Percentiles rank a stretch among this genome's conserved stretches.
phyloP scores from a whole-genome alignment of 169 alveolate species.

The Plasmodium gonderi region DNA sequence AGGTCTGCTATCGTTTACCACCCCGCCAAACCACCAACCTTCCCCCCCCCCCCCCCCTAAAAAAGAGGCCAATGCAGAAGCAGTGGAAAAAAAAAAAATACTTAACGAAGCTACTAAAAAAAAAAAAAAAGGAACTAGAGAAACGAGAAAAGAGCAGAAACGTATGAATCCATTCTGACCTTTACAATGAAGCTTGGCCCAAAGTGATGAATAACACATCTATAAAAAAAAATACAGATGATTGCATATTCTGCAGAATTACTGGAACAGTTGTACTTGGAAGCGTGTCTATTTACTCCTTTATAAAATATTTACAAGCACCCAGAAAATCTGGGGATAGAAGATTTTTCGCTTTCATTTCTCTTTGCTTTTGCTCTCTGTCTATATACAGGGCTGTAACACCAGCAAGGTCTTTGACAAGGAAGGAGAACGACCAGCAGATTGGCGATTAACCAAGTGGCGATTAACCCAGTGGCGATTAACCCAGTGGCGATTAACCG shows the following conservation, averaged over 20 bases:
- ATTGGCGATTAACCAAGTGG: background rate
- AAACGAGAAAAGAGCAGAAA: background rate
- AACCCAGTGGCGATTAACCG: background rate
- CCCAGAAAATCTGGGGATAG: slow-evolving; percentile 24
- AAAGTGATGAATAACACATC: slow-evolving; percentile 11
- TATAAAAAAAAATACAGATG: slow-evolving; percentile 9
- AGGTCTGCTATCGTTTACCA: too few species aligned
- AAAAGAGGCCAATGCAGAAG: too few species aligned
- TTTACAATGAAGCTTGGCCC: background rate
- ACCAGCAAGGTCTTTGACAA: slow-evolving; percentile 42
- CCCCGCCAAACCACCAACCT: too few species aligned
- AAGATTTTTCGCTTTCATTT: slow-evolving; percentile 39
- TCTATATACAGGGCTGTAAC: slow-evolving; percentile 58
- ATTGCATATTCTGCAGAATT: slow-evolving; percentile 56
- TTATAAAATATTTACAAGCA: slow-evolving; percentile 67
- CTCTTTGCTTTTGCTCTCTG: slow-evolving; percentile 27
- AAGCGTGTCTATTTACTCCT: slow-evolving; percentile 56
- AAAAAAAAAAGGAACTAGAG: too few species aligned
- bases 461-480: background rate
- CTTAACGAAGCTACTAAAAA: too few species aligned
- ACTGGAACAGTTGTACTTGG: slow-evolving; percentile 68
- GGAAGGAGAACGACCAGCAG: background rate
- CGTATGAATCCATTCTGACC: background rate
- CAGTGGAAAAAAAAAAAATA: too few species aligned
- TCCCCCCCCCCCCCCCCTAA: too few species aligned